These are phyloP conservation scores for Hyaloscypha finlandica DNA, from an alignment of 495 filamentous ascomycete species.

Conservation along the genomic window DNA sequence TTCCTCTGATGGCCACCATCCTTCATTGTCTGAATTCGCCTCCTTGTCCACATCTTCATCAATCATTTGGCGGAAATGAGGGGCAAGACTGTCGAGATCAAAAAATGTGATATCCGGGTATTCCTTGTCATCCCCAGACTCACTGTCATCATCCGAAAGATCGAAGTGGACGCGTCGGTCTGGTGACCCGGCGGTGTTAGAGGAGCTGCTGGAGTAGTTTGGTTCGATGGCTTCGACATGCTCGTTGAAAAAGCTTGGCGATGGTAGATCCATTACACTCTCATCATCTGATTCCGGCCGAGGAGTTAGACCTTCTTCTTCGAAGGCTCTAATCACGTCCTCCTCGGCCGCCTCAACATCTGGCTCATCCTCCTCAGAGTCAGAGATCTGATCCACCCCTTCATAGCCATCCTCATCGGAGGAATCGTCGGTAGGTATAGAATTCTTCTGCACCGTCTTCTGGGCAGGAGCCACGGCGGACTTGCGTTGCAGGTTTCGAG, in stretches of 20 bases:
- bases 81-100: slow-evolving; percentile 4
- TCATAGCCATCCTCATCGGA: slow-evolving; percentile 68
- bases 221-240: slow-evolving; percentile 50
- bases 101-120: slow-evolving; percentile 2
- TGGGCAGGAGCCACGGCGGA: slow-evolving; percentile 45
- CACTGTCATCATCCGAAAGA: slow-evolving; percentile 4
- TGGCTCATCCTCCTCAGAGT: slow-evolving; percentile 75
- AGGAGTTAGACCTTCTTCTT: slow-evolving; percentile 44
- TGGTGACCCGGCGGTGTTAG: not conserved
- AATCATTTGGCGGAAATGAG: not conserved
- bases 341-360: slow-evolving; percentile 74
- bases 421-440: slow-evolving; percentile 45
- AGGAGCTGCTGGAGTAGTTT: slow-evolving; percentile 25
- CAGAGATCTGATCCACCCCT: slow-evolving; percentile 75
- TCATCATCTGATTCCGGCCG: slow-evolving; percentile 44
- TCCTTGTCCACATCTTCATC: not conserved
- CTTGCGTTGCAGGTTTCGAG: slow-evolving; percentile 53
- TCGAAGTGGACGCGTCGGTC: not conserved
- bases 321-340: slow-evolving; percentile 64
- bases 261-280: slow-evolving; percentile 53
- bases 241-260: slow-evolving; percentile 49
- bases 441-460: slow-evolving; percentile 43
- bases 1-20: slow-evolving; percentile 19
- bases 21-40: not conserved
- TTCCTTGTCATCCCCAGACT: not conserved